These are phyloP conservation scores for Gaeumannomyces tritici DNA, from an alignment of 2,329 filamentous ascomycete genomes.

Conservation along the genomic window DNA sequence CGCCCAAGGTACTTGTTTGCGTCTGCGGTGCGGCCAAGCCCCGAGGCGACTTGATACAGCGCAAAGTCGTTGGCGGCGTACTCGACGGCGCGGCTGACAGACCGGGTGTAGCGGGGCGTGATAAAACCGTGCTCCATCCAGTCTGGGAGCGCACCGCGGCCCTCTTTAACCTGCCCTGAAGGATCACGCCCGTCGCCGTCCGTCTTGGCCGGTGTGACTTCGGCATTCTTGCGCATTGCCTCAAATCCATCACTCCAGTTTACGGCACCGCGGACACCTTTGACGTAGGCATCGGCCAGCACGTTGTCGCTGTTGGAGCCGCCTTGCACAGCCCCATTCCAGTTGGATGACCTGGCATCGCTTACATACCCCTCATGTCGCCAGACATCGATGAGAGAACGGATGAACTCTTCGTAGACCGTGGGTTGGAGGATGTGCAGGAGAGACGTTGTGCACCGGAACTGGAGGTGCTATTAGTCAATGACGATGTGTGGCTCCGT, in stretches of 20 bases:
- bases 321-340: conserved; percentile 59
- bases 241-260: conserved; percentile 54
- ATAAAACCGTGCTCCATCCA: conserved; percentile 59
- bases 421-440: conserved; percentile 55
- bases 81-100: conserved; percentile 56
- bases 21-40: conserved; percentile 43
- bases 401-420: conserved; percentile 55
- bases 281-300: conserved; percentile 64
- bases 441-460: conserved; percentile 55
- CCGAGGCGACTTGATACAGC: conserved; percentile 52
- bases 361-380: conserved; percentile 54
- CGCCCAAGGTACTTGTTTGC: conserved; percentile 50
- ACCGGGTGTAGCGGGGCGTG: conserved; percentile 52
- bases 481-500: too few relatives aligned
- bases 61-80: conserved; percentile 58
- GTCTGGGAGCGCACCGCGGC: conserved; percentile 58
- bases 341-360: conserved; percentile 58
- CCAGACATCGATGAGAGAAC: conserved; percentile 61
- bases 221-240: conserved; percentile 59
- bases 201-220: conserved; percentile 50
- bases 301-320: conserved; percentile 65
- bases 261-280: conserved; percentile 51
- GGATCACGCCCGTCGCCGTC: conserved; percentile 40
- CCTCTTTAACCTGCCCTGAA: conserved; percentile 56
- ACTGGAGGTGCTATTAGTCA: conserved; percentile 25